Evolutionary conservation across 805 yeast genomes (phyloP).

Genomic region (Lipomyces anomalus): DNA sequence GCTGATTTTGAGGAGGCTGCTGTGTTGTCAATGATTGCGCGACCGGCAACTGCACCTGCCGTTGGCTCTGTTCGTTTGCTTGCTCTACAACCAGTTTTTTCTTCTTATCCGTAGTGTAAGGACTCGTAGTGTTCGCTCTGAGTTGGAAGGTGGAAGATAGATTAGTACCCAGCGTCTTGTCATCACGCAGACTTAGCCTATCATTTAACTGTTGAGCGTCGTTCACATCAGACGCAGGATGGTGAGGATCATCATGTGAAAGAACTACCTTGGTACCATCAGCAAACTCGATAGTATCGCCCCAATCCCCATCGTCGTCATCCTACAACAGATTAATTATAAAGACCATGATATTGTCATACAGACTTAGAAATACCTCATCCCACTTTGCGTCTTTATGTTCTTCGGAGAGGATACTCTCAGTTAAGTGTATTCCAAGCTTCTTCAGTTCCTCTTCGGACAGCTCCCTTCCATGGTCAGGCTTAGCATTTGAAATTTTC

Average conservation of each 20-base stretch:
- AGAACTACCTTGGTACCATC: constrained; percentile 28
- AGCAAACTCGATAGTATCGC: constrained; percentile 27
- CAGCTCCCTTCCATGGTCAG: constrained; percentile 12
- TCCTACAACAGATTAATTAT: constrained; percentile 18
- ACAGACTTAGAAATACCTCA: constrained; percentile 15
- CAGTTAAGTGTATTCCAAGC: constrained; percentile 34
- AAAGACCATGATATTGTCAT: neutral
- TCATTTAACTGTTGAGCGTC: too few relatives aligned
- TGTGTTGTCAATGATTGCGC: too few relatives aligned
- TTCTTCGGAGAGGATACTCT: constrained; percentile 29
- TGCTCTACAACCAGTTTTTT: neutral
- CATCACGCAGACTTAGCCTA: too few relatives aligned
- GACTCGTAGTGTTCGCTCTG: neutral
- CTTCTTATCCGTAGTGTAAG: neutral
- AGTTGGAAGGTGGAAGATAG: neutral
- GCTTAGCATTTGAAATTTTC: neutral
- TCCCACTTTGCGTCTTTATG: constrained; percentile 34
- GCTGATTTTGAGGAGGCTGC: neutral
- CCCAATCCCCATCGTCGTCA: constrained; percentile 36
- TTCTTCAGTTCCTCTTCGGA: constrained; percentile 34
- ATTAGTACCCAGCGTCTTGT: neutral
- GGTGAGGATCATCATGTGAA: constrained; percentile 9
- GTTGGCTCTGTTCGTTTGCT: neutral
- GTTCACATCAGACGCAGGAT: neutral
- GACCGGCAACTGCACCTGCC: neutral